Evolutionary conservation across 2,329 filamentous ascomycete genomes (phyloP).

Genomic region (Penicillium concentricum): DNA sequence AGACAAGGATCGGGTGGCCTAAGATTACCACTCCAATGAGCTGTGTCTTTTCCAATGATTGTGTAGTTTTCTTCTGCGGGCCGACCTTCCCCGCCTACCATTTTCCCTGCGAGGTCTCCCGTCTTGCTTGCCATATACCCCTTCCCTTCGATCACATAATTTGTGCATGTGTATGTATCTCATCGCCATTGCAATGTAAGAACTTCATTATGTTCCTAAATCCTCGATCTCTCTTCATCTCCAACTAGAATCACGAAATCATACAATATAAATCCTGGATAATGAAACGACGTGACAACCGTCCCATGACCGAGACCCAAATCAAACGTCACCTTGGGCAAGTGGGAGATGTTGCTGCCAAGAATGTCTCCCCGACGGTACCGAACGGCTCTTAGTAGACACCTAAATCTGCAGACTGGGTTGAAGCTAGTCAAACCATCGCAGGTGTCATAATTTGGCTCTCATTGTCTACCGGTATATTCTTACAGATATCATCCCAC

Average conservation of each 20-base stretch:
- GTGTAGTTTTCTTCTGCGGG: conserved; percentile 13
- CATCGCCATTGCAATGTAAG: conserved; percentile 1
- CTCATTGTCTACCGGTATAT: background rate
- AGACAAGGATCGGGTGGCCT: conserved; percentile 41
- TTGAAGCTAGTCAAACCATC: too few relatives aligned
- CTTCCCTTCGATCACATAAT: conserved; percentile 21
- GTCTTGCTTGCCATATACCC: conserved; percentile 27
- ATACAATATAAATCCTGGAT: background rate
- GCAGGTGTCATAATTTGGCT: too few relatives aligned
- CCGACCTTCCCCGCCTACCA: conserved; percentile 9
- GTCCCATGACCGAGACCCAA: background rate
- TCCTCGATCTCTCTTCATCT: background rate
- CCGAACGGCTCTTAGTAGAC: background rate
- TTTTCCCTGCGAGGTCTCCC: conserved; percentile 7
- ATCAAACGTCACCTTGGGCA: background rate
- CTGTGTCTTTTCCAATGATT: conserved; percentile 4
- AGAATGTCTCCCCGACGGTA: background rate
- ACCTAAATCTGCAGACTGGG: background rate
- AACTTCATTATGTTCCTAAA: background rate
- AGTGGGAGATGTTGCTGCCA: background rate
- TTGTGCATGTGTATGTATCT: conserved; percentile 12
- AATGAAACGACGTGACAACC: background rate
- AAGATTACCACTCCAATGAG: conserved; percentile 2
- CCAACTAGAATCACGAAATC: background rate
- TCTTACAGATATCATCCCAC: background rate